Evolutionary conservation across 495 filamentous ascomycete species (phyloP), one percentile per base, ranked within the genome.

Genomic region (Penicillium paxilli): DNA sequence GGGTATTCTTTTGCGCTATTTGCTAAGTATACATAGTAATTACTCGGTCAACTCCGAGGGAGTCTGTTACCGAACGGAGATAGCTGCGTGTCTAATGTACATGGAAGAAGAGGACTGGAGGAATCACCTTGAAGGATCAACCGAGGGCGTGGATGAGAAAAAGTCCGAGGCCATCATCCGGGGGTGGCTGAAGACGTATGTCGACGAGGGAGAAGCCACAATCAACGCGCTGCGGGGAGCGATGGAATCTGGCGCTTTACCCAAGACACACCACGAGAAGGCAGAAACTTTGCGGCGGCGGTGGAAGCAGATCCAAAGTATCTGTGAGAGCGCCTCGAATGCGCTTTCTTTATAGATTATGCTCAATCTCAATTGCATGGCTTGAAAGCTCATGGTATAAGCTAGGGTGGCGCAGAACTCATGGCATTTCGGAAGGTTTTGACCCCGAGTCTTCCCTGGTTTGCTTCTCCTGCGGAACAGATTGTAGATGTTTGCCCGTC

Each of bases 61-160:
- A 1, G 82, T 81, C 23, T 93, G 89, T 63, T 84, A 87, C 53
- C 80, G 89, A 25, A 90, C 89, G 5, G 80, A 89, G 63, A 82
- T 88, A 19, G 89, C 86, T n/a, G 73, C 86, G 33, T 73, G 84
- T 35, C 67, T 76, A 47, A 73, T 63, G 53, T 77, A 75, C 57
- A 78, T 78, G 71, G 60, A 70, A 26, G 68, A 69, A 23, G 54
- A 67, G 22, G 65, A 74, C 48, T 81, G 77, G 78, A 65, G 72
- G 33, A 69, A 76, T 38, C 75, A 78, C 57, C 69, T 74, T 35
- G 76, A 78, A 19, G 63, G 67, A 35, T 70, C 69, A 21, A 66
- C 59, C 25, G 45, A 65, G 28, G 71, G 68, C 17, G 54, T 71
- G 8, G 66, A 74, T 48, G 59, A 59, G 19, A 55, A 55, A 17